Conservation (phyloP, 2,329 filamentous ascomycete species). For the Myrmaecium sp. region DNA sequence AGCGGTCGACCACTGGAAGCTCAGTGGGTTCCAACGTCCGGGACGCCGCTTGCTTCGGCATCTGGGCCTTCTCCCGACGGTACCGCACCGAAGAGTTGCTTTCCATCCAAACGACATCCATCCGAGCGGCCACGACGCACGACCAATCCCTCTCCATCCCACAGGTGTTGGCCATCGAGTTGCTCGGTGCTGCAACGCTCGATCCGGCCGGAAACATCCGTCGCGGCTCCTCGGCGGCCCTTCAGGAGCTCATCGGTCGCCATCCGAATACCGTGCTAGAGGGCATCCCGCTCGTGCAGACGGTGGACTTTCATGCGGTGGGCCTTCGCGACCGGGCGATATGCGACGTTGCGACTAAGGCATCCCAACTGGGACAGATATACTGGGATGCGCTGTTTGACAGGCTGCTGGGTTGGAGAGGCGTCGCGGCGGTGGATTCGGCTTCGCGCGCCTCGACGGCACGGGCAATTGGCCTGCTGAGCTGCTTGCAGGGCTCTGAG, state of each 20-base stretch:
- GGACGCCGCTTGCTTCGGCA: constrained; percentile 89
- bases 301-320: constrained; percentile 84
- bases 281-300: constrained; percentile 75
- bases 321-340: constrained; percentile 74
- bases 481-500: constrained; percentile 20
- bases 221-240: constrained; percentile 75
- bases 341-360: constrained; percentile 53
- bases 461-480: constrained; percentile 45
- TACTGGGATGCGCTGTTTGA: constrained; percentile 56
- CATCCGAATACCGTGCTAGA: constrained; percentile 71
- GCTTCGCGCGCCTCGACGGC: constrained; percentile 58
- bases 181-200: constrained; percentile 66
- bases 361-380: constrained; percentile 43
- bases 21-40: constrained; percentile 80
- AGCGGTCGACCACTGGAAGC: constrained; percentile 67
- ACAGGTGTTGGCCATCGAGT: constrained; percentile 63
- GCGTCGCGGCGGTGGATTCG: constrained; percentile 64
- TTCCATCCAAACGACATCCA: constrained; percentile 32
- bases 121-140: constrained; percentile 23
- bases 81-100: constrained; percentile 69
- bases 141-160: constrained; percentile 33
- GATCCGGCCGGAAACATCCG: constrained; percentile 90
- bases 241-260: constrained; percentile 85
- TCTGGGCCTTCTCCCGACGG: constrained; percentile 80
- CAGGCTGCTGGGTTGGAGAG: constrained; percentile 68